Base-by-base conservation (phyloP, 2,329 filamentous ascomycete species). In the Aspergillus pseudoterreus region DNA sequence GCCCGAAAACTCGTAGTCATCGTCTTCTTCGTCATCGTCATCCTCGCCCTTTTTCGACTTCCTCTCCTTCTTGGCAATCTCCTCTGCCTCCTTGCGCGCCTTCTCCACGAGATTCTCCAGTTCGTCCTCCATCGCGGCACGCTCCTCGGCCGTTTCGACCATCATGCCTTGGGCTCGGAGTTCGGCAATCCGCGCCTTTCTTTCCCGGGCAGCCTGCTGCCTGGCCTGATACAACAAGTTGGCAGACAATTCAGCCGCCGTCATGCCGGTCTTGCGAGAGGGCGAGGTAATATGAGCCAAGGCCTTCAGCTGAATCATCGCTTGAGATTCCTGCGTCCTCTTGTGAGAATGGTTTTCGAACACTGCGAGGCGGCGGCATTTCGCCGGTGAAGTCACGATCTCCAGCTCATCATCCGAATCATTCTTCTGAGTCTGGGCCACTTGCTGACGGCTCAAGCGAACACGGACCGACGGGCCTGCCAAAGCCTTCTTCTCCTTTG, bases 61-160 rank as follows among this genome's bases (percentile, higher is more conserved):
- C 57, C 84, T 84, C 72, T 99, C 94, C 45, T 84, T 78, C 61
- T 87, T 83, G 71, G 86, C 87, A 45, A 97, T 85, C 59, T 87
- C 85, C 42, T 88, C 82, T 2, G 86, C 92, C 66, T 97, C 90
- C 55, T 84, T 79, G 51, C 91, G 81, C 17, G 92, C 92, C 62
- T 86, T 91, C 44, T 92, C 87, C 22, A 97, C 82, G 54, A 97
- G 81, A 63, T 96, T 87, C 61, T 97, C 94, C 11, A 96, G 84
- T 53, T 92, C 84, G 51, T 88, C 84, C 69, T 90, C 83, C 66
- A 95, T 87, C 32, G 83, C 82, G 64, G 92, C 88, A 17, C 89
- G 84, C 68, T 99, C 92, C 70, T 96, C 92, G 2, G 86, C 83
- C 0, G 89, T 96, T 68, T 92, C 87, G 15, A 97, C 78, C 21